These are phyloP conservation scores for Leucoagaricus sp. DNA, from an alignment of 1,284 basidiomycete species.

Conservation along the genomic window DNA sequence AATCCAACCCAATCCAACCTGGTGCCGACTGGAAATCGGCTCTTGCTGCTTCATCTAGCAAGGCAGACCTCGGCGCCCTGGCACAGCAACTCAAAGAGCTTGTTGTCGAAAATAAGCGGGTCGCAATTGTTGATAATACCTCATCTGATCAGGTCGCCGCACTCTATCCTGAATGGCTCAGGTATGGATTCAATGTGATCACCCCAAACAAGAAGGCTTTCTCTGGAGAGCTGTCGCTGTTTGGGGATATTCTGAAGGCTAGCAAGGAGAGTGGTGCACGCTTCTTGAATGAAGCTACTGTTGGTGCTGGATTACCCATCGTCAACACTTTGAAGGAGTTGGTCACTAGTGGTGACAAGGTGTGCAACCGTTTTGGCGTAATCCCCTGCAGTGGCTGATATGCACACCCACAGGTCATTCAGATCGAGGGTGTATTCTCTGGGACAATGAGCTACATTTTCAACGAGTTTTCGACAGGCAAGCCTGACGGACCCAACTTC, in stretches of 20 bases:
- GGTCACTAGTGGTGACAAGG: conserved; percentile 90
- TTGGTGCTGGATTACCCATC: conserved; percentile 95
- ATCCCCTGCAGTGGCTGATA: neutral
- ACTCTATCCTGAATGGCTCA: conserved; percentile 83
- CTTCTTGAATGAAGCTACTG: conserved; percentile 91
- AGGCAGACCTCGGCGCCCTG: conserved; percentile 47
- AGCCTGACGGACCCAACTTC: conserved; percentile 66
- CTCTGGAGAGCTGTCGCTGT: conserved; percentile 76
- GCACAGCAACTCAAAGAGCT: conserved; percentile 46
- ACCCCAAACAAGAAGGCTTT: conserved; percentile 99
- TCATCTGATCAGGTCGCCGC: conserved; percentile 84
- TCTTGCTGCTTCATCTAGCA: conserved; percentile 43
- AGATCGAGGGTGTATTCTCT: conserved; percentile 88
- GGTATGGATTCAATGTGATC: conserved; percentile 82
- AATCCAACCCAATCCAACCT: conserved; percentile 42
- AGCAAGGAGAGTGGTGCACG: conserved; percentile 59
- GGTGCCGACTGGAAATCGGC: conserved; percentile 45
- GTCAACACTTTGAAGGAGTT: conserved; percentile 92
- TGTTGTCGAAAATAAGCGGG: conserved; percentile 51
- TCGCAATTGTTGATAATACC: conserved; percentile 93
- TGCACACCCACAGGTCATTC: conserved; percentile 52
- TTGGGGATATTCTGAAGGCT: conserved; percentile 67
- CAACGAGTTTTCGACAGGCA: conserved; percentile 87
- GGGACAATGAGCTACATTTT: conserved; percentile 99
- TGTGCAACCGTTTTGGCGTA: conserved; percentile 29